A percentile compares a stretch with the other conserved stretches of the same genome.
Conservation (phyloP, 768 basidiomycete species). For the Russula vinacea region DNA sequence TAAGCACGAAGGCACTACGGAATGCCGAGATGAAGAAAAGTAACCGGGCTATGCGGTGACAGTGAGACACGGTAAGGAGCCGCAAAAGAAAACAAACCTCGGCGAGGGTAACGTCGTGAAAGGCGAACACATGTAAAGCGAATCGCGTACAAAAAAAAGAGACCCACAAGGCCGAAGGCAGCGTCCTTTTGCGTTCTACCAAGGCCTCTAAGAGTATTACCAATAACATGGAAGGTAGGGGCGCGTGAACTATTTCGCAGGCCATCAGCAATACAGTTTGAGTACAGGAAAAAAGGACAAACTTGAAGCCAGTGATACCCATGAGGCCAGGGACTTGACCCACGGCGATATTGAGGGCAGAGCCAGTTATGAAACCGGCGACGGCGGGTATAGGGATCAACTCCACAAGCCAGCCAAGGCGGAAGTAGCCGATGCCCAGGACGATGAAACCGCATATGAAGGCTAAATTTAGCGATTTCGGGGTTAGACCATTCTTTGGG, state of each 20-base stretch:
- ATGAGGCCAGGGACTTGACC: slow-evolving; percentile 88
- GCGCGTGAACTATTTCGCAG: slow-evolving; percentile 65
- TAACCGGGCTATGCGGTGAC: slow-evolving; percentile 48
- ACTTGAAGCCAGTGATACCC: slow-evolving; percentile 85
- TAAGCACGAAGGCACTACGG: slow-evolving; percentile 83
- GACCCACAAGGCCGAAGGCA: slow-evolving; percentile 80
- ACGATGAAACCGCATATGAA: slow-evolving; percentile 90
- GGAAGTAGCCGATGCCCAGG: slow-evolving; percentile 83
- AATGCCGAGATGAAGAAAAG: slow-evolving; percentile 79
- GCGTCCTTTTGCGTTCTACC: slow-evolving; percentile 73
- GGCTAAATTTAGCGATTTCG: slow-evolving; percentile 76
- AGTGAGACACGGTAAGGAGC: slow-evolving; percentile 6
- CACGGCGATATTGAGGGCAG: slow-evolving; percentile 87
- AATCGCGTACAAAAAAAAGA: slow-evolving; percentile 67
- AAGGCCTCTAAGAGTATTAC: slow-evolving; percentile 86
- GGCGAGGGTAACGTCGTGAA: slow-evolving; percentile 56
- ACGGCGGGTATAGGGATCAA: slow-evolving; percentile 87
- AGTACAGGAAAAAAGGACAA: slow-evolving; percentile 35
- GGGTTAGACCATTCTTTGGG: slow-evolving; percentile 61
- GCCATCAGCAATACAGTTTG: slow-evolving; percentile 13
- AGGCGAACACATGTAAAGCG: slow-evolving; percentile 53
- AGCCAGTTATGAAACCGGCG: slow-evolving; percentile 95
- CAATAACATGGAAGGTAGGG: slow-evolving; percentile 81
- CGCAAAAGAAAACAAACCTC: slow-evolving; percentile 42
- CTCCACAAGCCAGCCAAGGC: slow-evolving; percentile 92